A percentile compares a stretch with the other conserved stretches of the same genome.
These are phyloP conservation scores for Vigna nakashimae DNA, from an alignment of 306 rosid genomes.

Conservation along the genomic window DNA sequence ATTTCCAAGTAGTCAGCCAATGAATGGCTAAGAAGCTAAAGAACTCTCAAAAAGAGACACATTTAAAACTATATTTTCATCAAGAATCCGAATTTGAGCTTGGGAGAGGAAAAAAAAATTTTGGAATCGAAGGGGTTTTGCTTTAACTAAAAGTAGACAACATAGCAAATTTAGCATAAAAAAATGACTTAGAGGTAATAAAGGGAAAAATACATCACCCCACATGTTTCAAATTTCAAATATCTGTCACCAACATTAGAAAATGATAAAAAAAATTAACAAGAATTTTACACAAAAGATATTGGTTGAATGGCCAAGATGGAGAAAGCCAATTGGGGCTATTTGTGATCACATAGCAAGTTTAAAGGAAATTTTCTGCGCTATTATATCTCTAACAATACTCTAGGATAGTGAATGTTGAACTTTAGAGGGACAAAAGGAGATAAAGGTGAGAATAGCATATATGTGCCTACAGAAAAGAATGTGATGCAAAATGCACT, in stretches of 20 bases:
- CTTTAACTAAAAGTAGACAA: neutral
- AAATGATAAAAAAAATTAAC: neutral
- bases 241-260: neutral
- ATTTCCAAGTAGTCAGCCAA: no score
- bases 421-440: neutral
- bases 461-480: no score
- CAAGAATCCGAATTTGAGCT: neutral
- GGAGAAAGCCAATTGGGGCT: neutral
- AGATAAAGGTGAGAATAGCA: neutral
- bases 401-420: neutral
- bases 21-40: neutral
- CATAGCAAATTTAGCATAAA: neutral
- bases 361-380: neutral
- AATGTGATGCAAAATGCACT: neutral
- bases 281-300: neutral
- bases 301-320: neutral
- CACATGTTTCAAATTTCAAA: neutral
- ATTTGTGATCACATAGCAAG: neutral
- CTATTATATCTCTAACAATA: neutral
- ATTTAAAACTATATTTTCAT: neutral
- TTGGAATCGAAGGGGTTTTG: neutral
- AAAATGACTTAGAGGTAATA: neutral
- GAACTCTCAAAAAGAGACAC: neutral
- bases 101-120: neutral
- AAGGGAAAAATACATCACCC: no score